Evolutionary conservation across 345 rosid genomes (phyloP), one percentile per base, ranked within the genome.

Genomic region (Aegle marmelos): DNA sequence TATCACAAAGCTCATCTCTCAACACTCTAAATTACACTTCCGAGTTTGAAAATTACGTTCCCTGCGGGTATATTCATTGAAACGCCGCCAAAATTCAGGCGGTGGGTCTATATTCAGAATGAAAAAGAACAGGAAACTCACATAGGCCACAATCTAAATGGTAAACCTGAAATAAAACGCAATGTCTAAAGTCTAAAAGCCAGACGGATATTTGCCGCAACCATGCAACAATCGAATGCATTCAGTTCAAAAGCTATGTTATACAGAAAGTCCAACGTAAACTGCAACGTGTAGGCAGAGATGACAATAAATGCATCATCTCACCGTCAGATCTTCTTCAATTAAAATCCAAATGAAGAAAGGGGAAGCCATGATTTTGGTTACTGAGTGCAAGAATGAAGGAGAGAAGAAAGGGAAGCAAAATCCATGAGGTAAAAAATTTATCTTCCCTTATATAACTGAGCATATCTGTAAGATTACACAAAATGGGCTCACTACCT

Each of bases 401-500:
- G 9, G 9, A 4, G 14, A 61, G 30, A 59, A 2, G 66, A 3
- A 60, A 16, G 75, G 25, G 11, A 33, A 71, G 33, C 34, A 68
- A 22, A 45, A 41, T 2, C 33, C 50, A 76, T 24, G 27, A 24
- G 30, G 33, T 31, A 54, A 59, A 82, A 59, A 16, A n/a, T 39
- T 68, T 25, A 34, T 63, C 39, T 57, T 65, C 64, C 13, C 60
- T 73, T 58, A 33, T 80, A 59, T 30, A 75, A 65, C 84, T 76
- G 61, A 28, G 53, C 66, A 57, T 27, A 58, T 76, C 39, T 57
- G 58, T 70, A 62, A 73, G 81, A 77, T 76, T 63, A 31, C 69
- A 54, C 73, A 68, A 65, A 83, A 60, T 56, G 74, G 80, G 83
- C 64, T 45, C 53, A 78, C 72, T 54, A 34, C 70, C 74, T 72